Conservation (phyloP, 2,329 filamentous ascomycete genomes). For the Arthrobotrys pseudoclavata region DNA sequence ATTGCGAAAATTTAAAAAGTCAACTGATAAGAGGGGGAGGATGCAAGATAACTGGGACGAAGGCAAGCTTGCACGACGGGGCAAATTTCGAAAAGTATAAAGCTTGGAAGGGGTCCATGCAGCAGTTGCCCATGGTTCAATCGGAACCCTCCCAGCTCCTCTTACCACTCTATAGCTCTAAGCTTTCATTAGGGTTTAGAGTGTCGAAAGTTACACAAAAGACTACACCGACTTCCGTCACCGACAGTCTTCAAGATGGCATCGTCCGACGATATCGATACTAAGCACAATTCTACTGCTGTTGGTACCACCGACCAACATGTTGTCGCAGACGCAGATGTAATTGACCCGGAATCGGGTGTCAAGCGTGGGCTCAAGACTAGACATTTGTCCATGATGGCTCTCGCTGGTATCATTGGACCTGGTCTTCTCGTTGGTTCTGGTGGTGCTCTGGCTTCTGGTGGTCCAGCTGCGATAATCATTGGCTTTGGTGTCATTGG, state of each 20-base stretch:
- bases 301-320: conserved; percentile 38
- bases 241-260: conserved; percentile 36
- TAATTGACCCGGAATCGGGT: conserved; percentile 57
- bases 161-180: neutral
- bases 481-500: conserved; percentile 81
- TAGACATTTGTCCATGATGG: conserved; percentile 72
- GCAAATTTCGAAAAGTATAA: conserved; percentile 30
- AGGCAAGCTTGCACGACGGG: neutral
- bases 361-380: conserved; percentile 58
- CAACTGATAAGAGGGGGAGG: conserved; percentile 36
- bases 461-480: conserved; percentile 78
- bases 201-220: conserved; percentile 35
- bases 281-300: conserved; percentile 28
- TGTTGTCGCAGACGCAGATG: conserved; percentile 52
- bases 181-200: conserved; percentile 26
- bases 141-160: conserved; percentile 30
- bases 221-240: neutral
- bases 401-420: conserved; percentile 71
- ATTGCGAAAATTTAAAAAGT: conserved; percentile 15
- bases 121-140: conserved; percentile 32
- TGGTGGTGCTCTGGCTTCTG: conserved; percentile 76
- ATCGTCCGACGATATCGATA: conserved; percentile 46
- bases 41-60: conserved; percentile 30
- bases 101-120: conserved; percentile 16
- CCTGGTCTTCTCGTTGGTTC: conserved; percentile 80